Base-by-base conservation (phyloP, 495 filamentous ascomycete species). In the Sabuloglossum arenarium region DNA sequence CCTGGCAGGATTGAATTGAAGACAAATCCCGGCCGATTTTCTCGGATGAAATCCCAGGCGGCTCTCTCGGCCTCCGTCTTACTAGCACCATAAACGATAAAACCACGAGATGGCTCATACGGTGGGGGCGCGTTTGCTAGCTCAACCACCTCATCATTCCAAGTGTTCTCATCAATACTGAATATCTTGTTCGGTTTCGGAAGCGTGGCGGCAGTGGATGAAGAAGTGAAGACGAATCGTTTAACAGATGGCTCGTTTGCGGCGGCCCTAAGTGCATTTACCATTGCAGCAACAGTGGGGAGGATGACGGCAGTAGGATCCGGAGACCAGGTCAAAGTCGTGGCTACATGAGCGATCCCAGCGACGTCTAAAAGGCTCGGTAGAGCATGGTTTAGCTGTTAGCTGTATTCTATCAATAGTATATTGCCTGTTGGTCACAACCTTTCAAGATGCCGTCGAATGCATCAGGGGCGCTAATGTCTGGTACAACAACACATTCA, bases 21-120 rank as follows among this genome's bases (percentile, higher is more conserved):
- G 0, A 58, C 65, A 56, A 77, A 80, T 0, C 37, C 16, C 0
- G 74, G 73, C 43, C 73, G 67, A 11, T 77, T 51, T 47, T 75
- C 68, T 24, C 72, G 64, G 1, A 73, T 58, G 58, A 77, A 81
- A 53, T 70, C 65, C 75, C 74, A 81, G 2, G 75, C 59, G 3
- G 67, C 65, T 32, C 65, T 69, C 63, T 83, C 79, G 0, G 69
- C 72, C 31, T 71, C 68, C 0, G 69, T 72, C 60, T 84, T 82
- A 58, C 72, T 74, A 0, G 76, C 76, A 0, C 62, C 61, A 58
- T 84, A 79, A 1, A 78, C 70, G 28, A 62, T 47, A 16, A 59
- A 60, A 0, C 59, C 62, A 1, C 69, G 65, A 0, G 6, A 57
- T 8, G 58, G 58, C n/a, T 60, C 56, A 54, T 70, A 69, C 0